Conservation (phyloP, 1,284 basidiomycete species). For the Phellopilus nigrolimitatus region DNA sequence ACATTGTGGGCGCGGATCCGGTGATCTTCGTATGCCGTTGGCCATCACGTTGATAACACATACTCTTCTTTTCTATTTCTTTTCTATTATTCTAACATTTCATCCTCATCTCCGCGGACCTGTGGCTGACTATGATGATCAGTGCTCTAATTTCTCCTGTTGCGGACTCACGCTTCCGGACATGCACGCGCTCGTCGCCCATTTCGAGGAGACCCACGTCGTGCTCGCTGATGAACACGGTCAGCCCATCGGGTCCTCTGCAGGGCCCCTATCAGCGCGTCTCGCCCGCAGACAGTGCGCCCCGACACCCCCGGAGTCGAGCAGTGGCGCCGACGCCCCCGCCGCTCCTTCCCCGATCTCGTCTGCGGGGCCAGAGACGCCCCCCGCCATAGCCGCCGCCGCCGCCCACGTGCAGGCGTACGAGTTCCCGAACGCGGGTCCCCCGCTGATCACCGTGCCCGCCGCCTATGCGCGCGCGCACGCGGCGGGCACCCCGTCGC, state of each 20-base stretch:
- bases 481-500: neutral
- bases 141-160: conserved; percentile 65
- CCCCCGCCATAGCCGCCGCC: no score
- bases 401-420: conserved; percentile 6
- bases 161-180: conserved; percentile 56
- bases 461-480: neutral
- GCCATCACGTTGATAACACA: neutral
- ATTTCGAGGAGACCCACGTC: conserved; percentile 59
- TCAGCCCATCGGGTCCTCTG: neutral
- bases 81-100: neutral
- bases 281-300: neutral
- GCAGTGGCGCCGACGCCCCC: neutral
- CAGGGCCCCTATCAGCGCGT: neutral
- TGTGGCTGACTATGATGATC: neutral
- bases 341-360: conserved; percentile 13
- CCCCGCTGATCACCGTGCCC: neutral
- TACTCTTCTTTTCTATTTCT: neutral
- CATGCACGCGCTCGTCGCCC: conserved; percentile 64
- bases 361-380: conserved; percentile 10
- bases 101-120: neutral
- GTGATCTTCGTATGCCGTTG: neutral
- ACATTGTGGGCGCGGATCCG: neutral
- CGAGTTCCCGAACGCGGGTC: neutral
- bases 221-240: conserved; percentile 31
- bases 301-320: neutral